Evolutionary conservation across 768 basidiomycete species (phyloP).

Genomic region (Gymnopilus junonius): DNA sequence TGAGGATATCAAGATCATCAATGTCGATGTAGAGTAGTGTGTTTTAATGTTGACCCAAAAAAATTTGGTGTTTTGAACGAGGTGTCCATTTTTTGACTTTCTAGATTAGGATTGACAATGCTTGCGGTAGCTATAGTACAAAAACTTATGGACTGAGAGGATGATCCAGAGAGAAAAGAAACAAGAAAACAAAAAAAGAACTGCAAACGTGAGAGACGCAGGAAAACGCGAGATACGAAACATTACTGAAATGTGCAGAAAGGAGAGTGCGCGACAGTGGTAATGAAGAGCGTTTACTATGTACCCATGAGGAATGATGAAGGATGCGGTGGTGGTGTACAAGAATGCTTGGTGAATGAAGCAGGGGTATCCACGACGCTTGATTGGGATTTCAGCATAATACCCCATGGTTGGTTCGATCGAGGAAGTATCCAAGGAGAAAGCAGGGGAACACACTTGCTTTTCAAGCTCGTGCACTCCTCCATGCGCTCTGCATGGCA

Average conservation of each 20-base stretch:
- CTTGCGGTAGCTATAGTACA: constrained; percentile 6
- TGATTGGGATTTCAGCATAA: neutral
- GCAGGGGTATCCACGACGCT: neutral
- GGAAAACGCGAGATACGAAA: neutral
- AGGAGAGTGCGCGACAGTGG: neutral
- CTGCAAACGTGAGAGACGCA: neutral
- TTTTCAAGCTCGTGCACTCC: constrained; percentile 60
- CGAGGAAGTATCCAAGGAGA: neutral
- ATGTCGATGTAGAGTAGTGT: constrained; percentile 69
- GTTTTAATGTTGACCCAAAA: neutral
- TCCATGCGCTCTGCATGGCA: constrained; percentile 90
- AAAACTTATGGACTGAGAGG: neutral
- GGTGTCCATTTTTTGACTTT: neutral
- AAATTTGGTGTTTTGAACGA: neutral
- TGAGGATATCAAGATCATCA: constrained; percentile 92
- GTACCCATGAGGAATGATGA: neutral
- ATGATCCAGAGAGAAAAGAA: neutral
- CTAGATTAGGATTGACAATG: constrained; percentile 1
- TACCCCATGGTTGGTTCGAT: neutral
- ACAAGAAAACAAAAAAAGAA: neutral
- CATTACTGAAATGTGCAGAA: neutral
- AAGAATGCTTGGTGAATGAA: no score
- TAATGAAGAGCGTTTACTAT: neutral
- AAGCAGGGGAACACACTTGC: neutral
- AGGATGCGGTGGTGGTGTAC: neutral